Conservation (phyloP, 306 rosid species). For the Psophocarpus tetragonolobus region DNA sequence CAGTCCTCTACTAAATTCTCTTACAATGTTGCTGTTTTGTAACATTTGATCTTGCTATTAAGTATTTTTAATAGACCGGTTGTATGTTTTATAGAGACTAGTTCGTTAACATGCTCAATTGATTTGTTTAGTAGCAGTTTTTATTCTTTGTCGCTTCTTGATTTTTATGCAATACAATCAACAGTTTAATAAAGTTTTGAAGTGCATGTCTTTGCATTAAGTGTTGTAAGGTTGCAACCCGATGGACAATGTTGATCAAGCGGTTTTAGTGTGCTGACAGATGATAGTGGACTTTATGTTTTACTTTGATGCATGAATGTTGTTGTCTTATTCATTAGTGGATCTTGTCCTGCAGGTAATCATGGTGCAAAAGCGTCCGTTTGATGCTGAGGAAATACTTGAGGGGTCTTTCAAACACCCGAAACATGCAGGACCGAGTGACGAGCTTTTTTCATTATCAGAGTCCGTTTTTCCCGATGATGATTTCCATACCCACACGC, state of each 20-base stretch:
- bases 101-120: background rate
- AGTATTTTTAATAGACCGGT: background rate
- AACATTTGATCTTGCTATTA: background rate
- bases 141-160: background rate
- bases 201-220: background rate
- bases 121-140: background rate
- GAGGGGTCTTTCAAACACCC: conserved; percentile 70
- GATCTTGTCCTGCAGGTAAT: conserved; percentile 47
- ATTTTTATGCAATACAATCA: background rate
- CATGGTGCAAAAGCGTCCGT: conserved; percentile 91
- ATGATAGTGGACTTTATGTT: background rate
- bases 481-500: conserved; percentile 30
- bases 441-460: conserved; percentile 64
- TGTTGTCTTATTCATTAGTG: conserved; percentile 5
- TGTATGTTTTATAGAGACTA: background rate
- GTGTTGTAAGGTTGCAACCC: background rate
- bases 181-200: background rate
- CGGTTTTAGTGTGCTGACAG: background rate
- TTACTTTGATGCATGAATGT: conserved; percentile 5
- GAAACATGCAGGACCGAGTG: conserved; percentile 56
- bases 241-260: background rate
- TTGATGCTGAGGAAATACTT: conserved; percentile 64
- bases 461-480: conserved; percentile 65
- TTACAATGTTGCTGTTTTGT: background rate
- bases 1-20: background rate